Evolutionary conservation across 352 stramenopile species (phyloP), one percentile per base, ranked within the genome.

Genomic region (Pythium plurisporium): DNA sequence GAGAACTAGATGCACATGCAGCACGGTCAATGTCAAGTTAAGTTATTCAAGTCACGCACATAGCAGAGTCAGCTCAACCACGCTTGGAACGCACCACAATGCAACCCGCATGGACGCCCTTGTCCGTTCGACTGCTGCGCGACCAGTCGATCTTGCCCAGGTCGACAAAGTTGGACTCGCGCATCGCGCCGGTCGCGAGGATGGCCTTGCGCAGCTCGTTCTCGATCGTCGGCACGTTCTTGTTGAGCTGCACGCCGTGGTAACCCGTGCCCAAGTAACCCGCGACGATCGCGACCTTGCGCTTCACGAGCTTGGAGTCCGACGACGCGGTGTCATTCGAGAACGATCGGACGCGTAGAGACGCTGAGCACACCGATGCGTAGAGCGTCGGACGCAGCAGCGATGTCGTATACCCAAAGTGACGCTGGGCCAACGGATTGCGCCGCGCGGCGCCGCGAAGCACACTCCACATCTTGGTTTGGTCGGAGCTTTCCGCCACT

Each of bases 91-190:
- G 64, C 55, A 94, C 83, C 61, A 97, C 87, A 55, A 95, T 96
- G 70, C 80, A 90, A 23, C 83, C 70, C 5, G 90, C 90, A 57
- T 97, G 90, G 36, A 96, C 90, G 26, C 90, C 89, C 55, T 97
- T 97, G 70, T 97, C 90, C 22, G 90, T 97, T 22, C 90, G 83
- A 36, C 82, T 94, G 72, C 85, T 95, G 25, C 87, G 69, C 12
- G 87, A 79, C 89, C 89, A 97, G 62, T 91, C 86, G 50, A 97
- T 94, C 69, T 96, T 96, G 59, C 58, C 66, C 59, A 95, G 48
- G 60, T 96, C 79, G 38, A 78, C 86, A 36, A 94, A 91, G 62
- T 96, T 96, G 37, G 80, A 94, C 60, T 94, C 83, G 34, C 79
- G 80, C 64, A 97, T 95, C 52, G 82, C 82, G 19, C 89, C 89